phyloP scores from a whole-genome alignment of 768 basidiomycete genomes.

The Boletus rubroflammeus region DNA sequence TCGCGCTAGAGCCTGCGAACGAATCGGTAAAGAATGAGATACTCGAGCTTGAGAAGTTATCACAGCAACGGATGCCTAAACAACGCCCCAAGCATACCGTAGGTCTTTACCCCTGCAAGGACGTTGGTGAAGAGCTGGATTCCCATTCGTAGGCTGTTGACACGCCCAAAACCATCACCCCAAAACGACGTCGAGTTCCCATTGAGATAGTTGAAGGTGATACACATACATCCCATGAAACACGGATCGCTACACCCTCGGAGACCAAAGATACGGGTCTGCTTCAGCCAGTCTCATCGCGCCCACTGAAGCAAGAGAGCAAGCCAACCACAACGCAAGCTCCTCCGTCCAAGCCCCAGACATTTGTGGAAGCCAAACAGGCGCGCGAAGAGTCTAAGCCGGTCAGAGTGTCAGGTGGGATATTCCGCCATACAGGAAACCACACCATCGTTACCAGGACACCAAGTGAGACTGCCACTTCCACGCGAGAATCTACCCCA shows the following conservation, averaged over 20 bases:
- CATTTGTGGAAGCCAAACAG: conserved; percentile 59
- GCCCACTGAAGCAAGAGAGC: conserved; percentile 25
- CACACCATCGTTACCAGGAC: conserved; percentile 51
- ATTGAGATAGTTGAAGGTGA: conserved; percentile 54
- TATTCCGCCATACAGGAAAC: conserved; percentile 63
- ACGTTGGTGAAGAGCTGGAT: neutral
- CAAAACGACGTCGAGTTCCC: conserved; percentile 57
- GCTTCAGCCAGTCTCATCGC: conserved; percentile 41
- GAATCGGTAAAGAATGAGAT: conserved; percentile 61
- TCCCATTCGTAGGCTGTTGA: conserved; percentile 10
- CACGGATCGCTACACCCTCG: neutral
- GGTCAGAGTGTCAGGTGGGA: conserved; percentile 61
- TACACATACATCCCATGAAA: conserved; percentile 1
- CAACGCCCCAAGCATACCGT: conserved; percentile 33
- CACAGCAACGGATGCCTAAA: conserved; percentile 33
- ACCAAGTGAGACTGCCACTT: conserved; percentile 10
- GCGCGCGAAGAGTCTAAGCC: conserved; percentile 45
- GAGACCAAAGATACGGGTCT: conserved; percentile 21
- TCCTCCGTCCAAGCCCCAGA: conserved; percentile 22
- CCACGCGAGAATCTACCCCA: conserved; percentile 1
- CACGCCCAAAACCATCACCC: conserved; percentile 6
- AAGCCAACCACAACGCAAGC: conserved; percentile 1
- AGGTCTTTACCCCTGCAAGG: neutral
- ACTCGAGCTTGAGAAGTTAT: conserved; percentile 41
- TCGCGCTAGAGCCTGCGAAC: conserved; percentile 64